A percentile compares a stretch with the other conserved stretches of the same genome.
These are phyloP conservation scores for Corylus americana DNA, from an alignment of 306 rosid genomes.

Conservation along the genomic window DNA sequence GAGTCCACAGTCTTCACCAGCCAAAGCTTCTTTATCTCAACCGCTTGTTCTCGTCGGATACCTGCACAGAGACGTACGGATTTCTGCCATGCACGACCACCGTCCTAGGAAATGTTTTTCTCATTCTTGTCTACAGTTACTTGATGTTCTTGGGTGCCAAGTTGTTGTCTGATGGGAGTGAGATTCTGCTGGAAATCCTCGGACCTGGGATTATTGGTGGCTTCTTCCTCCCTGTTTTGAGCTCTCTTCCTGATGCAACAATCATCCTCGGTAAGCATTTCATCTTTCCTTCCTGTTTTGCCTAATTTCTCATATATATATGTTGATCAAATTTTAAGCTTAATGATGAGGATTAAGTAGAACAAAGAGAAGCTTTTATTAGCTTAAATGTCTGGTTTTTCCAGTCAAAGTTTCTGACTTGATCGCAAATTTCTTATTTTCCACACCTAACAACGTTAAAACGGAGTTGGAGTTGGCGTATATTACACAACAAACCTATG, in stretches of 20 bases:
- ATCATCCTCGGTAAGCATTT: constrained; percentile 45
- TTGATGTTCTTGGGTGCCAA: constrained; percentile 50
- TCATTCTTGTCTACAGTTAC: constrained; percentile 48
- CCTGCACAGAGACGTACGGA: constrained; percentile 45
- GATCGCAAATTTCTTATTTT: neutral
- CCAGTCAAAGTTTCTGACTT: neutral
- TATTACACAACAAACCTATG: neutral
- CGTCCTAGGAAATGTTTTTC: constrained; percentile 38
- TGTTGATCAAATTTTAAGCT: neutral
- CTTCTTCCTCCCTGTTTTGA: constrained; percentile 45
- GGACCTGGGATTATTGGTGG: constrained; percentile 57
- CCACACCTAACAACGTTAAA: neutral
- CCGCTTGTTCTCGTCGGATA: constrained; percentile 10
- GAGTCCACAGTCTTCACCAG: constrained; percentile 24
- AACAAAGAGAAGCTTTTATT: neutral
- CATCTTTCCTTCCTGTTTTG: too few species aligned
- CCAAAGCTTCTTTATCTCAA: constrained; percentile 4
- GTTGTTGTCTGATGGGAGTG: constrained; percentile 42
- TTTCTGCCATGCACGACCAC: constrained; percentile 50
- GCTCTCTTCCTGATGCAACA: constrained; percentile 49
- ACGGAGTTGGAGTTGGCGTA: neutral
- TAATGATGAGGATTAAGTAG: neutral
- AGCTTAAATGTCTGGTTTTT: neutral
- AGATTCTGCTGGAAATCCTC: constrained; percentile 51
- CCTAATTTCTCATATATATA: too few species aligned